phyloP scores from a whole-genome alignment of 805 yeast genomes.

The Metschnikowia bowlesiae region DNA sequence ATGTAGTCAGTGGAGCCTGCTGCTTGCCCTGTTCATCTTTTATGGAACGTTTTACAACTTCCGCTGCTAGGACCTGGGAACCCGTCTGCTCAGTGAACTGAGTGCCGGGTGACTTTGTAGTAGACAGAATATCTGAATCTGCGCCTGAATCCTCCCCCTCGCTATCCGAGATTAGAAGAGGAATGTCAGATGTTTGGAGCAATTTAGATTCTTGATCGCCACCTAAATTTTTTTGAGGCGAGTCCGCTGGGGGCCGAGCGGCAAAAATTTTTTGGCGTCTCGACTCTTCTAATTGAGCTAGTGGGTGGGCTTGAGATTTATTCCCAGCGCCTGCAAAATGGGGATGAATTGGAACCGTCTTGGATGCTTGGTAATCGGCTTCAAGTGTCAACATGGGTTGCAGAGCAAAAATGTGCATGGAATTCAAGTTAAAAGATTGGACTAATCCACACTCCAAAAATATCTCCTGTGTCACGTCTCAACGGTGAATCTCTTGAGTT shows the following conservation, averaged over 20 bases:
- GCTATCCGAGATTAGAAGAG: slow-evolving; percentile 30
- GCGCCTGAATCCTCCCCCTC: slow-evolving; percentile 25
- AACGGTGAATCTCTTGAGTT: background rate
- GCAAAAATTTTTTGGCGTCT: background rate
- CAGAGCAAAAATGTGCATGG: background rate
- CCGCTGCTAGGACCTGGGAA: slow-evolving; percentile 13
- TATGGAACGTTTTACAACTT: slow-evolving; percentile 21
- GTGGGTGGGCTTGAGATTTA: background rate
- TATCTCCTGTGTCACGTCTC: background rate
- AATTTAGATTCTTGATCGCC: background rate
- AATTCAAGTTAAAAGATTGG: background rate
- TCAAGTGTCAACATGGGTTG: slow-evolving; percentile 10
- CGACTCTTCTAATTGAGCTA: background rate
- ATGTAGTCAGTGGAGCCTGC: background rate
- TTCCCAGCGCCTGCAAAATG: slow-evolving; percentile 1
- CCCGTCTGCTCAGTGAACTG: slow-evolving; percentile 4
- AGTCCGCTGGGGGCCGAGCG: background rate
- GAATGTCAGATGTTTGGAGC: slow-evolving; percentile 22
- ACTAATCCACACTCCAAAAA: background rate
- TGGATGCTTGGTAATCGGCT: slow-evolving; percentile 8
- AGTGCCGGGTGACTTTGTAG: background rate
- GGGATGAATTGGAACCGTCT: slow-evolving; percentile 6
- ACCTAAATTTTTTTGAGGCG: background rate
- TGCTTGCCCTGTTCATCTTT: slow-evolving; percentile 8
- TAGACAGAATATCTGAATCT: slow-evolving; percentile 24